These are phyloP conservation scores for Pisolithus tinctorius DNA, from an alignment of 768 basidiomycete genomes.

Conservation along the genomic window DNA sequence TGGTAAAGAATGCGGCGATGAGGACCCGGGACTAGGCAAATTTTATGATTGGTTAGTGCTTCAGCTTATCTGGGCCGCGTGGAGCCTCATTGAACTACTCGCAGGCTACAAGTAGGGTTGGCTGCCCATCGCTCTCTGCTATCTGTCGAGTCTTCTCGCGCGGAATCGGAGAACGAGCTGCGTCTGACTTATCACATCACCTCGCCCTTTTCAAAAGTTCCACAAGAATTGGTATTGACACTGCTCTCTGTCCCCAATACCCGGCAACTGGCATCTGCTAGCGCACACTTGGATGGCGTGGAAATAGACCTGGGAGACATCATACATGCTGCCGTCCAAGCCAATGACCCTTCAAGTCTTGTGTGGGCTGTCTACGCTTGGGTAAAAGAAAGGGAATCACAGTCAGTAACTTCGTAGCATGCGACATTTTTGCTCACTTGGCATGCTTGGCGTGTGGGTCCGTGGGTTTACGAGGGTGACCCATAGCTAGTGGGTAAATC, in stretches of 20 bases:
- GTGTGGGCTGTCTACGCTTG: slow-evolving; percentile 53
- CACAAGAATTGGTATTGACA: slow-evolving; percentile 40
- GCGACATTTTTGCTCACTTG: no score
- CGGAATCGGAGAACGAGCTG: slow-evolving; percentile 71
- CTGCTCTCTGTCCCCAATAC: slow-evolving; percentile 70
- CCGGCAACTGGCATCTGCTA: slow-evolving; percentile 53
- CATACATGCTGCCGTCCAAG: slow-evolving; percentile 54
- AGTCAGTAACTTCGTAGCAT: no score
- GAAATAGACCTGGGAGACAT: slow-evolving; percentile 54
- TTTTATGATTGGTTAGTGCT: slow-evolving; percentile 62
- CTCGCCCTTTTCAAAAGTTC: slow-evolving; percentile 14
- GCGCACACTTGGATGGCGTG: slow-evolving; percentile 45
- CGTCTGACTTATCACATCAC: slow-evolving; percentile 57
- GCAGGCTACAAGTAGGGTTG: slow-evolving; percentile 68
- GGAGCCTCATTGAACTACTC: background rate
- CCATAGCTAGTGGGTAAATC: no score
- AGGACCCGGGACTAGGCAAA: slow-evolving; percentile 57
- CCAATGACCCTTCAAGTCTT: slow-evolving; percentile 59
- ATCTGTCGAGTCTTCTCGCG: slow-evolving; percentile 51
- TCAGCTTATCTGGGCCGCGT: background rate
- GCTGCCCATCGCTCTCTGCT: slow-evolving; percentile 56
- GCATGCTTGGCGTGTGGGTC: no score
- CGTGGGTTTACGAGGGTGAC: no score
- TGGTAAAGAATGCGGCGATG: slow-evolving; percentile 46
- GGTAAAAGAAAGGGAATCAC: slow-evolving; percentile 19